Conservation (phyloP, 2,329 filamentous ascomycete genomes). For the Cladophialophora chaetospira region DNA sequence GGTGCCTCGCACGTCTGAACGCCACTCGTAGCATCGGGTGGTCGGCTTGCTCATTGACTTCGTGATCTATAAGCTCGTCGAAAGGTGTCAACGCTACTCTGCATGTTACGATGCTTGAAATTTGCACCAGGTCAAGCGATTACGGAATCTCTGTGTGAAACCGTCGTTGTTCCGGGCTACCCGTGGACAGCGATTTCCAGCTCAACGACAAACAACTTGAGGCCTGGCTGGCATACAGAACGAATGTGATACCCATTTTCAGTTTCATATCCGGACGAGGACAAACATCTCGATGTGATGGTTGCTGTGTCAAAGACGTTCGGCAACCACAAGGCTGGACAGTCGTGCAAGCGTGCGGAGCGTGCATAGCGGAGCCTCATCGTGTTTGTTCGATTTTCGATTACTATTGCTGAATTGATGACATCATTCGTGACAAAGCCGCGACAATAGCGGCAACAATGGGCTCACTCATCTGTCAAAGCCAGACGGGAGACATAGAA, state of each 20-base stretch:
- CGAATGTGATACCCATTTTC: too few relatives aligned
- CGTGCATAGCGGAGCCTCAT: not conserved
- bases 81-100: too few relatives aligned
- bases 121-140: not conserved
- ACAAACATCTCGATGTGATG: not conserved
- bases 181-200: too few relatives aligned
- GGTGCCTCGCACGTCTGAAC: not conserved
- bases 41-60: not conserved
- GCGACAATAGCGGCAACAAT: too few relatives aligned
- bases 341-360: not conserved
- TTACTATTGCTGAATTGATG: too few relatives aligned
- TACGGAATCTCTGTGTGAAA: not conserved
- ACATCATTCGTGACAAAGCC: not conserved
- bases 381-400: not conserved
- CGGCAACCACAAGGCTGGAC: not conserved
- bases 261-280: too few relatives aligned
- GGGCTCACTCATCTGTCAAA: too few relatives aligned
- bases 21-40: not conserved
- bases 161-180: too few relatives aligned
- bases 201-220: not conserved
- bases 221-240: not conserved
- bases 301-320: not conserved
- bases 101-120: too few relatives aligned
- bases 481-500: too few relatives aligned
- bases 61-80: not conserved